Base-by-base conservation (phyloP, 2,329 filamentous ascomycete genomes). In the Esteya vermicola region DNA sequence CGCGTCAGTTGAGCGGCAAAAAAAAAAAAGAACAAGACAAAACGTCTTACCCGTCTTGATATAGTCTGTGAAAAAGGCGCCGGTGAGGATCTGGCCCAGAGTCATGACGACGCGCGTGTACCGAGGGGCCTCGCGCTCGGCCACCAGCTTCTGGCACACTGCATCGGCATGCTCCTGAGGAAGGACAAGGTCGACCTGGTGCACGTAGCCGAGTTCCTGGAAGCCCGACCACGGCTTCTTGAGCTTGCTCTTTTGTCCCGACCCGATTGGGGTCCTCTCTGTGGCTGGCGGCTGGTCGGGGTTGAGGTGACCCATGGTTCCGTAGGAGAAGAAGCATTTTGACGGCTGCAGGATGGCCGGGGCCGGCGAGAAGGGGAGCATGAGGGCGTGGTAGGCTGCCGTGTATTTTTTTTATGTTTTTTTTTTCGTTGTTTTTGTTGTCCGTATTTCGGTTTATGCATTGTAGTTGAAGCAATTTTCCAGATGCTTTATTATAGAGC, bases 11-110 rank as follows among this genome's bases (percentile, higher is more conserved):
- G n/a, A n/a, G n/a, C n/a, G n/a, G n/a, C n/a, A 43, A 6, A 8
- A 34, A 16, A 37, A 13, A 8, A n/a, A 21, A 14, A 36, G 9
- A 37, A n/a, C 10, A 9, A 9, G 12, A 12, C 16, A 10, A n/a
- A 27, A 13, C 8, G 9, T 9, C 36, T 22, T 10, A 83, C 83
- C 82, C 44, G 69, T 70, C 57, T 93, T 93, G 48, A 96, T 78
- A 54, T 93, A 88, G 33, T 77, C 67, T n/a, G 73, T 80, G 52
- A 94, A 86, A 51, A 95, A 93, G 0, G 78, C 72, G 1, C 75
- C 73, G 26, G 81, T 68, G 1, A 96, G 55, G 6, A 96, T 54
- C 43, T 85, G 76, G 9, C 68, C 69, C 9, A 94, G 66, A 4
- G 75, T 73, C 70, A 93, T 78, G 48, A 75, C 72, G 3, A 93